Conservation (phyloP, 164 flowering plant genomes). For the Tetrastigma voinierianum region DNA sequence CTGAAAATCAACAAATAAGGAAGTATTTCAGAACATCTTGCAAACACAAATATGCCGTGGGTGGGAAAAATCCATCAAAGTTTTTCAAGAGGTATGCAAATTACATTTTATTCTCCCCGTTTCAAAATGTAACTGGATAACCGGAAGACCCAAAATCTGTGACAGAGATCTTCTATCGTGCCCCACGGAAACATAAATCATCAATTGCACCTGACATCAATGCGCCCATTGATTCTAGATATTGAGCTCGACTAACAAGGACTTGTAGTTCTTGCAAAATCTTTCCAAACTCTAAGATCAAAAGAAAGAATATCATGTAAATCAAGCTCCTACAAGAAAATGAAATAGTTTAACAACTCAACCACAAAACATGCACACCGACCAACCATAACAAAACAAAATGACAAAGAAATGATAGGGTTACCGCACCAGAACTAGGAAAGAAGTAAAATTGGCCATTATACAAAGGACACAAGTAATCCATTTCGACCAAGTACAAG, state of each 20-base stretch:
- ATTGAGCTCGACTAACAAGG: no score
- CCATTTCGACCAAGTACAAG: constrained; percentile 92
- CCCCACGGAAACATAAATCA: constrained; percentile 66
- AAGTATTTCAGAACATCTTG: not conserved
- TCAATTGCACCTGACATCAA: constrained; percentile 32
- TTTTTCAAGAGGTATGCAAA: not conserved
- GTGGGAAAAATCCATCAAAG: not conserved
- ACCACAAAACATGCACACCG: not conserved
- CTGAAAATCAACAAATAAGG: no score
- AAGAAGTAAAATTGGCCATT: constrained; percentile 1
- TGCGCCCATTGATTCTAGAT: constrained; percentile 54
- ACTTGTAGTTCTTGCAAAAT: no score
- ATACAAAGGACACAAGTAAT: constrained; percentile 11
- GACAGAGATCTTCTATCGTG: constrained; percentile 78
- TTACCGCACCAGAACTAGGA: no score
- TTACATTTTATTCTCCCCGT: constrained; percentile 76
- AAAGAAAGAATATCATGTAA: no score
- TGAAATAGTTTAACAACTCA: not conserved
- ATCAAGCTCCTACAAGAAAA: constrained; percentile 80
- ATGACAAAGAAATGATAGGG: no score
- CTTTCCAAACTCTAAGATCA: no score
- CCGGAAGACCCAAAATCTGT: constrained; percentile 98
- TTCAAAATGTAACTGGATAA: constrained; percentile 80
- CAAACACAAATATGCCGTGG: not conserved
- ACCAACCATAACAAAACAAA: no score